A percentile compares a stretch with the other conserved stretches of the same genome.
These are phyloP conservation scores for Geotrichum klebahnii DNA, from an alignment of 1,139 yeast genomes.

Conservation along the genomic window DNA sequence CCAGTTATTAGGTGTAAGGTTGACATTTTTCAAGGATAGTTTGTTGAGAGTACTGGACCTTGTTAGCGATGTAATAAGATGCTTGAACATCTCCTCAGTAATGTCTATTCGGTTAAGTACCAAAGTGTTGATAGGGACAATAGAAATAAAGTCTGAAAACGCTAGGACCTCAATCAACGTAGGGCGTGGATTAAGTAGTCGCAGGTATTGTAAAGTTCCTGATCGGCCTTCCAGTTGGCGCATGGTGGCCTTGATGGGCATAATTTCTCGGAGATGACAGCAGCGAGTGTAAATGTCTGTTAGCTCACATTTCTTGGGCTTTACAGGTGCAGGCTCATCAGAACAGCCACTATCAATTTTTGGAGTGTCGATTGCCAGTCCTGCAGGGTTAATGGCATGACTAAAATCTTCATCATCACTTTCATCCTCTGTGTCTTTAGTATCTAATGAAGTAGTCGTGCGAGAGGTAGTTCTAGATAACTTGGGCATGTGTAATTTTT, in stretches of 20 bases:
- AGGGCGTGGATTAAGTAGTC: conserved; percentile 83
- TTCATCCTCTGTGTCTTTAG: conserved; percentile 25
- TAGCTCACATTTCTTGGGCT: conserved; percentile 40
- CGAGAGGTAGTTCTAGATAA: background rate
- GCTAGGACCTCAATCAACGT: conserved; percentile 85
- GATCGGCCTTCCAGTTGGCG: conserved; percentile 75
- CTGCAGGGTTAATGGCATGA: background rate
- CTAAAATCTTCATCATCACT: conserved; percentile 24
- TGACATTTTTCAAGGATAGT: conserved; percentile 72
- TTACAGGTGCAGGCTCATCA: no score
- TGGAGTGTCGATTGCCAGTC: conserved; percentile 30
- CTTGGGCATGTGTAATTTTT: background rate
- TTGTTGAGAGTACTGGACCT: conserved; percentile 60
- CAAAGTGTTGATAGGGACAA: conserved; percentile 73
- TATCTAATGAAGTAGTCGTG: conserved; percentile 18
- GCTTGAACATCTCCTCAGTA: conserved; percentile 71
- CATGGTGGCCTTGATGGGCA: conserved; percentile 88
- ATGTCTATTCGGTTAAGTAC: conserved; percentile 79
- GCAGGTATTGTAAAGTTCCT: conserved; percentile 69
- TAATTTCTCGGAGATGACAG: conserved; percentile 84
- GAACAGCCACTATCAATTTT: no score
- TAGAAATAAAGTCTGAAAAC: conserved; percentile 79
- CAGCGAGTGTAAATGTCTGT: conserved; percentile 84
- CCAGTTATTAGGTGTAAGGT: conserved; percentile 73
- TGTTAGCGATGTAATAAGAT: conserved; percentile 59